Evolutionary conservation across 495 filamentous ascomycete genomes (phyloP), one percentile per base, ranked within the genome.

Genomic region (Penicillium psychrofluorescens): DNA sequence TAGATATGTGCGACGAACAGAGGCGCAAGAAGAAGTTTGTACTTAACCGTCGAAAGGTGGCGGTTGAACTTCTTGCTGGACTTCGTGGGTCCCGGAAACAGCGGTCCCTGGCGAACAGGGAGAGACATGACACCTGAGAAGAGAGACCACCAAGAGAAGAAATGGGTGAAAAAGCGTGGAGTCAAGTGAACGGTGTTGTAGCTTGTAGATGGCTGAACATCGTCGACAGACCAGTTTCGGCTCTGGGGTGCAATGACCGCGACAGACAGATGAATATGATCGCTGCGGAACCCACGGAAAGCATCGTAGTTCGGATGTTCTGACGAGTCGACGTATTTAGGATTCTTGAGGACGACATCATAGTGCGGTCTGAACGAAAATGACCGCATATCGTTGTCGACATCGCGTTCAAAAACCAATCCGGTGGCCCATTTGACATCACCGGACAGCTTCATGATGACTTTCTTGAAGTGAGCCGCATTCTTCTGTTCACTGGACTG

Each of bases 1-100:
- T 98, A 98, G 33, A 98, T 87, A 46, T 98, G 92, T 45, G 89
- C 90, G 38, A 97, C 79, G 56, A 92, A 98, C 6, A 98, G 70
- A 1, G 92, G 92, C 2, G 94, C 92, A 11, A 98, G 71, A 7
- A 95, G 77, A 34, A 98, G 64, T 50, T 90, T 95, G 65, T 98
- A 97, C 68, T 98, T 97, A 68, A 98, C 88, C 8, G 94, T 97
- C 7, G 89, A 91, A 43, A 98, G 70, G 66, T 98, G 92, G 38
- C 94, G 81, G 28, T 90, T 91, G 63, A 98, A 97, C 61, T 98
- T 98, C 70, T 97, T 98, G 67, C 86, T 95, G 32, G 89, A 90
- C 67, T 95, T 97, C 38, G 95, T 90, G 38, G 85, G 70, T 8
- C 88, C 90, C 11, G 90, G 92, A 80, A 87, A 98, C 10, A 98